Evolutionary conservation across 2,329 filamentous ascomycete genomes (phyloP), one percentile per base, ranked within the genome.

Genomic region (Penicillium sp.): DNA sequence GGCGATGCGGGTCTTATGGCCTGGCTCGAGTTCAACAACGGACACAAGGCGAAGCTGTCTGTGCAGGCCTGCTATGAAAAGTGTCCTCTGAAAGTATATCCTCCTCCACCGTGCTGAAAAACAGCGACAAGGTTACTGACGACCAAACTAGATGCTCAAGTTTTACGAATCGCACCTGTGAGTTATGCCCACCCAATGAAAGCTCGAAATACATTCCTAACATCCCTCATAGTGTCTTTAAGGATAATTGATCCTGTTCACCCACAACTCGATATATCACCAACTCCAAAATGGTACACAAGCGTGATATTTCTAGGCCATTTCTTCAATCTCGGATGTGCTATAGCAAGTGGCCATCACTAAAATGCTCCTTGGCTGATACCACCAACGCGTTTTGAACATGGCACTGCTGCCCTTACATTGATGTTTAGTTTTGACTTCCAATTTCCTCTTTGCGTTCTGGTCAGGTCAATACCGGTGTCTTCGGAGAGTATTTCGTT

Each of bases 151-250:
- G 72, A 80, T 81, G 78, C 73, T 81, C 11, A 68, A 74, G 56
- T 81, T 81, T 53, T 81, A 81, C 57, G 78, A 81, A 65, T 65
- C 70, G 39, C 78, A 81, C 64, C 67, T 81, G 76, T 79, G 71
- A 71, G 75, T 68, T 29, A 27, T 46, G 39, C 5, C 16, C 46
- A 27, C 13, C 4, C 13, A n/a, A 4, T 21, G 2, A 27, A 31
- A 15, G 21, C 16, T 25, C 19, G 16, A n/a, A 21, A 39, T 13
- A 10, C 10, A 3, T 25, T 49, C 23, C 64, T 68, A 60, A 70
- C 47, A 5, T 55, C 52, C 41, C 51, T 52, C 57, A 7, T 39
- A 73, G 74, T 49, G 72, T 75, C 36, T 76, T 76, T 55, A 75
- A 72, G 53, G 71, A 75, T 27, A 62, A 47, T 46, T 67, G 58